These are phyloP conservation scores for Yarrowia sp. DNA, from an alignment of 805 yeast species.

Conservation along the genomic window DNA sequence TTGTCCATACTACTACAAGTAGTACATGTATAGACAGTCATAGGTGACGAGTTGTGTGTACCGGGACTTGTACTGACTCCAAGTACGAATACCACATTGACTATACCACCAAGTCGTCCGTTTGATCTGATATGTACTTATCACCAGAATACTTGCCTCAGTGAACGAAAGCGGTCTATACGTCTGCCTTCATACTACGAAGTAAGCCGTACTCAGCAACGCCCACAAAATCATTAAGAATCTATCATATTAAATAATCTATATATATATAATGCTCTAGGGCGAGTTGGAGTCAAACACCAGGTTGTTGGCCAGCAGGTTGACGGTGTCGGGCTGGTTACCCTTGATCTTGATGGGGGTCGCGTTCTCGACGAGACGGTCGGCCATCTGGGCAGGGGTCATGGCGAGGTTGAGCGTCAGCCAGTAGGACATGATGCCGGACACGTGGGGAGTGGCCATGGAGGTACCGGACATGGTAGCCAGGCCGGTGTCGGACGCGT, in stretches of 20 bases:
- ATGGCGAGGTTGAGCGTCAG: constrained; percentile 76
- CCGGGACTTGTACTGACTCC: too few relatives aligned
- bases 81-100: too few relatives aligned
- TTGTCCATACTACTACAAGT: too few relatives aligned
- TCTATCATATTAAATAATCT: constrained; percentile 23
- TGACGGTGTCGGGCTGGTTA: constrained; percentile 29
- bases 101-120: too few relatives aligned
- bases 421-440: constrained; percentile 87
- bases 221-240: neutral
- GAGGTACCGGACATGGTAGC: constrained; percentile 77
- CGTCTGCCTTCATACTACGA: too few relatives aligned
- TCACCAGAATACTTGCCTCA: too few relatives aligned
- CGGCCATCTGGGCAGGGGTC: constrained; percentile 29
- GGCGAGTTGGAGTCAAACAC: constrained; percentile 24
- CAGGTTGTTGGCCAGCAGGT: constrained; percentile 33
- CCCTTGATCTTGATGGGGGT: constrained; percentile 27
- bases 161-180: too few relatives aligned
- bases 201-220: too few relatives aligned
- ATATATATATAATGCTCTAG: constrained; percentile 17
- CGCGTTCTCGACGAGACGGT: constrained; percentile 30
- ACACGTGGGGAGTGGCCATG: constrained; percentile 97
- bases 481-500: constrained; percentile 35
- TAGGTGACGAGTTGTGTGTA: too few relatives aligned
- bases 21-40: too few relatives aligned
- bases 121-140: too few relatives aligned